Evolutionary conservation across 371 early-diverging fungal genomes (phyloP), one percentile per base, ranked within the genome.

Genomic region (Phascolomyces articulosus): DNA sequence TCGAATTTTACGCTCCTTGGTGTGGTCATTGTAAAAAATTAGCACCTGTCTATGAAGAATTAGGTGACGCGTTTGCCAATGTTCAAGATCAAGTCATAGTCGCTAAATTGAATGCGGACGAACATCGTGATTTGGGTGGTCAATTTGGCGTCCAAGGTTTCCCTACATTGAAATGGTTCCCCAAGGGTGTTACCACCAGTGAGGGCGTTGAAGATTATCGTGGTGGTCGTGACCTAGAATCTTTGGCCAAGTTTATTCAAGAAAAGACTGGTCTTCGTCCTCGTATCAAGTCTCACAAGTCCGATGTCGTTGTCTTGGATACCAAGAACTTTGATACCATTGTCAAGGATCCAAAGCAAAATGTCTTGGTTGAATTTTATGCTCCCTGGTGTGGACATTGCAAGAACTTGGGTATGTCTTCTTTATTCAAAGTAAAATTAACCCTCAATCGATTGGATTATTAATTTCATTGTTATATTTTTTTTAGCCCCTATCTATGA

Each of bases 1-100:
- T 97, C 53, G 96, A 96, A 77, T 93, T 96, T 74, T 96, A 96
- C 77, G 96, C 95, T 41, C 96, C 91, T 29, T 95, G 94, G 95
- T 96, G 96, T 80, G 92, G 93, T 60, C 95, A 96, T 85, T 97
- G 96, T 87, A 94, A 95, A 81, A 85, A 80, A 68, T 87, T 97
- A 58, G 95, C 90, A 8, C 95, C 96, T 58, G 60, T 84, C 63
- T 97, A 91, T 65, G 92, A 92, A 67, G 85, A 92, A 69, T 85
- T 97, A 51, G 96, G 87, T 38, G 85, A 84, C 16, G 88, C 92
- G 54, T 95, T 88, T 75, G 71, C 75, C 18, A 85, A 89, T 66
- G 82, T 84, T 47, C 82, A 89, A 49, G 85, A 90, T 62, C 71
- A 85, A 44, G 89, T 97, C 24, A 77, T 95, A 54, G 93, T 98